These are phyloP conservation scores for Termitomyces sp. DNA, from an alignment of 768 basidiomycete species.

Conservation along the genomic window DNA sequence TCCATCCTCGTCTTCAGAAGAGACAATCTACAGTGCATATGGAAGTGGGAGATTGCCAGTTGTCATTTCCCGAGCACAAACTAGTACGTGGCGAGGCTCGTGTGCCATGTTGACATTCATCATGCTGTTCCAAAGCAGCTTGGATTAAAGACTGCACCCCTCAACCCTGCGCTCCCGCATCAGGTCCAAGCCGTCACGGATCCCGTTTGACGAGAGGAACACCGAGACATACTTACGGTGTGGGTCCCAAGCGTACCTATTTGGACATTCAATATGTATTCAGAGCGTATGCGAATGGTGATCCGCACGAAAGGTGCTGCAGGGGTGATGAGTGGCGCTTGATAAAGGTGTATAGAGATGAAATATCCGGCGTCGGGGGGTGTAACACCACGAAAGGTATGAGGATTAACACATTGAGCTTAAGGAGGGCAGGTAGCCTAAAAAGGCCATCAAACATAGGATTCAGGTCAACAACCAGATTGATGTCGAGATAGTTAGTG, in stretches of 20 bases:
- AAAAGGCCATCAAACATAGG: too few species aligned
- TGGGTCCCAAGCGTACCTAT: conserved; percentile 76
- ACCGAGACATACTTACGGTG: conserved; percentile 56
- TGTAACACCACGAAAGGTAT: too few species aligned
- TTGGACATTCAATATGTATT: too few species aligned
- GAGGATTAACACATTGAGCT: too few species aligned
- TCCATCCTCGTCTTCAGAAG: conserved; percentile 70
- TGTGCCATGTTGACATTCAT: neutral
- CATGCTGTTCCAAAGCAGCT: conserved; percentile 61
- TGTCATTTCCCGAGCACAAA: conserved; percentile 83
- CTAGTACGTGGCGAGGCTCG: conserved; percentile 46
- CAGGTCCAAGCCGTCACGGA: conserved; percentile 22
- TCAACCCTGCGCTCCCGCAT: conserved; percentile 67
- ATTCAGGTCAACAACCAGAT: too few species aligned
- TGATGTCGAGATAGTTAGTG: too few species aligned
- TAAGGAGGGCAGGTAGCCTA: too few species aligned
- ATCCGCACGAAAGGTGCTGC: too few species aligned
- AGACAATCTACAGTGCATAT: conserved; percentile 78
- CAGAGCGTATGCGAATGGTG: conserved; percentile 54
- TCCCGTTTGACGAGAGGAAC: too few species aligned
- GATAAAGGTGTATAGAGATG: too few species aligned
- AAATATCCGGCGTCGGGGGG: too few species aligned
- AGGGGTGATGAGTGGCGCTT: too few species aligned
- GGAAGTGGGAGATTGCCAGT: conserved; percentile 90
- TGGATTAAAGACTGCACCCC: conserved; percentile 50